Conservation (phyloP, 2,329 filamentous ascomycete species). For the Knufia fluminis region DNA sequence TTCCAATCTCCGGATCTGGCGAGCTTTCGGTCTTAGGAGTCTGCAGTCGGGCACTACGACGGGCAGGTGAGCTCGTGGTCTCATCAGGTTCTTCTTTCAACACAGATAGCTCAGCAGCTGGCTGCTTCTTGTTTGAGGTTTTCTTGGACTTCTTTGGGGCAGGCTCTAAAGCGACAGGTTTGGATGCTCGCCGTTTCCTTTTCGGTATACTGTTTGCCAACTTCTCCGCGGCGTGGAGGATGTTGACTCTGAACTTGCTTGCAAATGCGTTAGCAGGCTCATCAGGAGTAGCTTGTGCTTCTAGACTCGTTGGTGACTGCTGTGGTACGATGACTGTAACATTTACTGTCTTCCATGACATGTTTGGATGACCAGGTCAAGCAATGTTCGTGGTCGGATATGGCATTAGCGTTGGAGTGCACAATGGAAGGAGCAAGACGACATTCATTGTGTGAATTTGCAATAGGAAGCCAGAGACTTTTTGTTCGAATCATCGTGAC, state of each 20-base stretch:
- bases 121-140: neutral
- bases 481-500: neutral
- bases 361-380: neutral
- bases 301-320: neutral
- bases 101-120: too few relatives aligned
- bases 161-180: neutral
- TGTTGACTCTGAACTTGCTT: conserved; percentile 7
- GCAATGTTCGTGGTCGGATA: too few relatives aligned
- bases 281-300: neutral
- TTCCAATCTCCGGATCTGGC: too few relatives aligned
- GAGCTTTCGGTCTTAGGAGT: neutral
- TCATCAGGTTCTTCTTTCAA: neutral
- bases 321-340: neutral
- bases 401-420: too few relatives aligned
- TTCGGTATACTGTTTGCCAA: neutral
- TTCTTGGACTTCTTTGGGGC: neutral
- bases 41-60: neutral
- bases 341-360: neutral
- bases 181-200: neutral
- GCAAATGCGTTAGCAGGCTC: neutral
- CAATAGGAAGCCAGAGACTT: neutral
- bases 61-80: neutral
- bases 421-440: neutral
- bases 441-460: neutral
- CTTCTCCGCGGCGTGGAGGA: neutral